A percentile compares a stretch with the other conserved stretches of the same genome.
These are phyloP conservation scores for Prunus dulcis DNA, from an alignment of 306 rosid genomes.

Conservation along the genomic window DNA sequence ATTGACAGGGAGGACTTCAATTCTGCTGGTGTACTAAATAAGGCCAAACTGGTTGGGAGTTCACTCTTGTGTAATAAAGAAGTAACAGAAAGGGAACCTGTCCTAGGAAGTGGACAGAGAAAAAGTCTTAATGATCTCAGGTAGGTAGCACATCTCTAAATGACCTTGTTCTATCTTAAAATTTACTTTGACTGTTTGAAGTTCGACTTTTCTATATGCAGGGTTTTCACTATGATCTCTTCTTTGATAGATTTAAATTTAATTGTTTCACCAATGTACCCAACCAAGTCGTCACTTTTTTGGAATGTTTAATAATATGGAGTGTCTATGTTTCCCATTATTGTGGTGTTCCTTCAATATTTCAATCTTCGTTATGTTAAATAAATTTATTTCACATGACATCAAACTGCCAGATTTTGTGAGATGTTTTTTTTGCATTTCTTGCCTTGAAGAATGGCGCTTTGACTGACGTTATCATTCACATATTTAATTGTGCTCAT, in stretches of 20 bases:
- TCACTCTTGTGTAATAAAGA: constrained; percentile 30
- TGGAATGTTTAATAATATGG: too few relatives aligned
- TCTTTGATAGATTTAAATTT: not conserved
- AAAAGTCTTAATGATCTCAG: constrained; percentile 35
- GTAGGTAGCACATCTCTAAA: constrained; percentile 28
- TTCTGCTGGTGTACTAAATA: constrained; percentile 36
- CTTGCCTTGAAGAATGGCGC: not conserved
- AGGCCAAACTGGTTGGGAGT: constrained; percentile 31
- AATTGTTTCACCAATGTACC: too few relatives aligned
- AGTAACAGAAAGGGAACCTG: constrained; percentile 38
- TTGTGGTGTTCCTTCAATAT: not conserved
- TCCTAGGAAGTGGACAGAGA: constrained; percentile 35
- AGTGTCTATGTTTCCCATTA: too few relatives aligned
- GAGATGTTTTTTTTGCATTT: not conserved
- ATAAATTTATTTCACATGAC: not conserved
- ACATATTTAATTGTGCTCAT: not conserved
- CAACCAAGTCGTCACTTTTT: too few relatives aligned
- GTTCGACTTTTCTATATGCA: too few relatives aligned
- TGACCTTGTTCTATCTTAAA: constrained; percentile 15
- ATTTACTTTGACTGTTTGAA: constrained; percentile 5
- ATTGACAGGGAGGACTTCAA: constrained; percentile 40
- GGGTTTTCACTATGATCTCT: too few relatives aligned
- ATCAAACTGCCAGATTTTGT: not conserved
- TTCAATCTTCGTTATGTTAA: not conserved
- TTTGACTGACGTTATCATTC: not conserved